phyloP scores from a whole-genome alignment of 441 rosid genomes.

The Erodium moschatum region DNA sequence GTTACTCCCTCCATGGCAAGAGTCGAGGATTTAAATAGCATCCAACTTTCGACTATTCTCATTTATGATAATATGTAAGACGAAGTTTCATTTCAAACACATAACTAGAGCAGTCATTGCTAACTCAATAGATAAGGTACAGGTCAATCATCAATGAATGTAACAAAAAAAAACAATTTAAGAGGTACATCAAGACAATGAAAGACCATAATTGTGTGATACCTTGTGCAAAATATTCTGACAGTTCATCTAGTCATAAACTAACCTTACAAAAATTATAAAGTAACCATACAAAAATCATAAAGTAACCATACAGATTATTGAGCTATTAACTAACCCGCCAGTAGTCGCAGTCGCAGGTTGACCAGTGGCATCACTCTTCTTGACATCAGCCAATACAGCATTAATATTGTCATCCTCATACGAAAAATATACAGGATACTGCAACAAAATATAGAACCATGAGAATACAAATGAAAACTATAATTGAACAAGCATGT shows the following conservation, averaged over 20 bases:
- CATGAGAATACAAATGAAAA: constrained; percentile 34
- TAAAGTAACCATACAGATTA: constrained; percentile 24
- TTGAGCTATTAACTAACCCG: constrained; percentile 53
- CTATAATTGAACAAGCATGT: background rate
- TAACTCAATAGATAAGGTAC: constrained; percentile 1
- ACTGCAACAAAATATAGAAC: constrained; percentile 39
- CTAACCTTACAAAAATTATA: background rate
- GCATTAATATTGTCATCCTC: constrained; percentile 74
- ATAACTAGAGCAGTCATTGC: constrained; percentile 6
- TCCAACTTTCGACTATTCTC: background rate
- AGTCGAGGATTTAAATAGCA: background rate
- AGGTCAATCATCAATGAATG: background rate
- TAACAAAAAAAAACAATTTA: background rate
- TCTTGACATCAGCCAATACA: constrained; percentile 75
- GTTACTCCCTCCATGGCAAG: background rate
- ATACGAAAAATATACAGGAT: constrained; percentile 91
- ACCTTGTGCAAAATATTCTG: background rate
- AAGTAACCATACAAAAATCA: background rate
- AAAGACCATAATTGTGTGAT: background rate
- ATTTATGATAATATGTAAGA: background rate
- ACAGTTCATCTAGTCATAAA: constrained; percentile 11
- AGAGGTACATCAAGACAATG: background rate
- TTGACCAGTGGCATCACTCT: constrained; percentile 76
- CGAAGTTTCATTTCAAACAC: background rate
- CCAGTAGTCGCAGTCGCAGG: constrained; percentile 96